Conservation (phyloP, 306 rosid genomes). For the Corylus americana region DNA sequence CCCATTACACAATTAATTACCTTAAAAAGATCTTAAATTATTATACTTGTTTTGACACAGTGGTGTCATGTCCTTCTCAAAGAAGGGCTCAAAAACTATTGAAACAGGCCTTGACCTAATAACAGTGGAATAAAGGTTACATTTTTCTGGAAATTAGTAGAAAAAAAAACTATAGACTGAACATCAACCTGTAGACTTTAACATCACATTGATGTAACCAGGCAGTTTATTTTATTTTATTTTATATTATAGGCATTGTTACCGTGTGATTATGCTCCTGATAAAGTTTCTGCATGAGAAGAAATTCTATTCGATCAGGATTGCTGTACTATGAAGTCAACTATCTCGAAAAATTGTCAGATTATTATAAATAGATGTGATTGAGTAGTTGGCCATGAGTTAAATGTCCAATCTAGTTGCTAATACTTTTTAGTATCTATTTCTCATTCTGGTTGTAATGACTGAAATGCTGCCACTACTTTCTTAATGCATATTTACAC, state of each 20-base stretch:
- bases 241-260: not conserved
- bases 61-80: not conserved
- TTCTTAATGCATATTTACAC: not conserved
- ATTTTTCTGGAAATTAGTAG: not conserved
- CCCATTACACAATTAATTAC: not conserved
- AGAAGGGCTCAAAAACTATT: not conserved
- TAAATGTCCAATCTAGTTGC: not conserved
- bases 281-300: not conserved
- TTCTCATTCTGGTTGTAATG: not conserved
- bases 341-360: not conserved
- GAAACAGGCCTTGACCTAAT: not conserved
- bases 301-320: not conserved
- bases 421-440: not conserved
- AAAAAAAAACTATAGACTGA: not conserved
- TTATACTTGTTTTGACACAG: not conserved
- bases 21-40: not conserved
- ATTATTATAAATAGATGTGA: not conserved
- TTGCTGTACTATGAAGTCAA: too few relatives aligned
- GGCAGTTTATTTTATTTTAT: not conserved
- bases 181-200: not conserved
- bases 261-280: not conserved
- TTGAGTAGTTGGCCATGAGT: not conserved
- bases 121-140: not conserved
- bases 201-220: not conserved
- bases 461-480: constrained; percentile 6